Conservation (phyloP, 2,329 filamentous ascomycete genomes). For the Dothideomycetes sp. region DNA sequence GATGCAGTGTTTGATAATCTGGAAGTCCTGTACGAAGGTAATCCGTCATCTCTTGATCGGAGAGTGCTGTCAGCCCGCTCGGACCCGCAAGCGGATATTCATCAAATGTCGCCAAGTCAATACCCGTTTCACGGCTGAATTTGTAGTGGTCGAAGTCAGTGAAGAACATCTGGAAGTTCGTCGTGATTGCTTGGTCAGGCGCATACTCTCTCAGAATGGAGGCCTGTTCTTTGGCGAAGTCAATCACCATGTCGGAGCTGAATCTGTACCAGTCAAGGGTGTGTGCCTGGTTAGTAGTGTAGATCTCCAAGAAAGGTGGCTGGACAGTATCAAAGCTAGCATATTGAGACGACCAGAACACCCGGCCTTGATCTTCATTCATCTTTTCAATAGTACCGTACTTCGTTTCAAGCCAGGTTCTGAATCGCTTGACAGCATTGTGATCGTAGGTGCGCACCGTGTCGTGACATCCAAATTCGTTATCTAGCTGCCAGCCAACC, state of each 20-base stretch:
- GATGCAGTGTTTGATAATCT: slow-evolving; percentile 13
- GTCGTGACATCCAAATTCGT: slow-evolving; percentile 17
- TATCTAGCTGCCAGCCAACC: slow-evolving; percentile 15
- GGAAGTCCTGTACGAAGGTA: slow-evolving; percentile 15
- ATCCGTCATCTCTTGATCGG: slow-evolving; percentile 11
- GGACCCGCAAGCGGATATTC: slow-evolving; percentile 13
- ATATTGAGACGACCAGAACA: slow-evolving; percentile 17
- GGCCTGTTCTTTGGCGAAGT: slow-evolving; percentile 15
- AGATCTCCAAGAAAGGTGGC: slow-evolving; percentile 15
- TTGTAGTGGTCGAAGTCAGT: slow-evolving; percentile 16
- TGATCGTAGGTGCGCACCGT: slow-evolving; percentile 15
- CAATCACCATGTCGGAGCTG: slow-evolving; percentile 16
- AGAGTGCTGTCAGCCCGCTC: slow-evolving; percentile 1
- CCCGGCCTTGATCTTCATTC: slow-evolving; percentile 15
- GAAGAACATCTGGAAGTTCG: slow-evolving; percentile 15
- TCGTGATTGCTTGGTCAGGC: slow-evolving; percentile 13
- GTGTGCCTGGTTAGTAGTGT: slow-evolving; percentile 16
- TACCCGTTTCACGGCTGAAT: slow-evolving; percentile 14
- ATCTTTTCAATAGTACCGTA: slow-evolving; percentile 15
- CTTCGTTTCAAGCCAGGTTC: slow-evolving; percentile 14
- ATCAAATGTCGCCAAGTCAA: slow-evolving; percentile 15
- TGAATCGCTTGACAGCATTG: slow-evolving; percentile 14
- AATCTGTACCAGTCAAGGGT: slow-evolving; percentile 16
- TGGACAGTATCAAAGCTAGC: slow-evolving; percentile 13
- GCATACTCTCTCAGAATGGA: slow-evolving; percentile 12